Percentiles rank a stretch among this genome's conserved stretches.
Evolutionary conservation across 2,329 filamentous ascomycete species (phyloP).

Genomic region (Aspergillus sp.): DNA sequence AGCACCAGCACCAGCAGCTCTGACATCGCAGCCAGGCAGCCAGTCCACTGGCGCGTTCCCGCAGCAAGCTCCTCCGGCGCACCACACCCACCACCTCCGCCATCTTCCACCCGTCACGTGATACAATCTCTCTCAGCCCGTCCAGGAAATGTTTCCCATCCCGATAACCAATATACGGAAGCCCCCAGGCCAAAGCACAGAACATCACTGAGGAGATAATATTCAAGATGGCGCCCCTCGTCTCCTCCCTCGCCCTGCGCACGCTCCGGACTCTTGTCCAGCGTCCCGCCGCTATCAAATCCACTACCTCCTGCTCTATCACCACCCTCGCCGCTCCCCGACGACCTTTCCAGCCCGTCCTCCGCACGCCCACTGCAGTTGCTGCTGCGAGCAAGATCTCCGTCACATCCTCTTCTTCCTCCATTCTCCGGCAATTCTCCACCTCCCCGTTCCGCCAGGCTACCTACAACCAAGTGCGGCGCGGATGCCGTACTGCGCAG

Average conservation of each 20-base stretch:
- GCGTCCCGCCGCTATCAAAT: slow-evolving; percentile 27
- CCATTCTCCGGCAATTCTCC: slow-evolving; percentile 52
- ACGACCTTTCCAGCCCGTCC: slow-evolving; percentile 30
- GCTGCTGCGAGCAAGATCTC: not conserved
- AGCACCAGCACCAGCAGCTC: slow-evolving; percentile 12
- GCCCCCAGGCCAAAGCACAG: not conserved
- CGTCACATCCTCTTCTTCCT: not conserved
- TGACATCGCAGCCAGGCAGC: slow-evolving; percentile 21
- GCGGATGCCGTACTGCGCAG: slow-evolving; percentile 76
- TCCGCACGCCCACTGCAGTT: slow-evolving; percentile 31
- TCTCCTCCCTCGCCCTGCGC: slow-evolving; percentile 37
- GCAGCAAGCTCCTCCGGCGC: slow-evolving; percentile 36
- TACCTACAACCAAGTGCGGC: slow-evolving; percentile 73
- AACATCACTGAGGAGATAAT: too few species aligned
- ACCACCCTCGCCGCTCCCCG: slow-evolving; percentile 16
- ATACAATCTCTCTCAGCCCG: slow-evolving; percentile 4
- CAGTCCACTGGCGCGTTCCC: slow-evolving; percentile 31
- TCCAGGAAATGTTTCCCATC: slow-evolving; percentile 20
- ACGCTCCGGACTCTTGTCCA: slow-evolving; percentile 37
- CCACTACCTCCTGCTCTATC: slow-evolving; percentile 28
- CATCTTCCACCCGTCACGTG: slow-evolving; percentile 28
- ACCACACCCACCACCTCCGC: slow-evolving; percentile 29
- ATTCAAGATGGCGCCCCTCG: slow-evolving; percentile 31
- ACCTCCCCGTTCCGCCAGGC: slow-evolving; percentile 59
- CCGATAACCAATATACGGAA: not conserved